Conservation (phyloP, 768 basidiomycete genomes). For the Suillus tomentosus region DNA sequence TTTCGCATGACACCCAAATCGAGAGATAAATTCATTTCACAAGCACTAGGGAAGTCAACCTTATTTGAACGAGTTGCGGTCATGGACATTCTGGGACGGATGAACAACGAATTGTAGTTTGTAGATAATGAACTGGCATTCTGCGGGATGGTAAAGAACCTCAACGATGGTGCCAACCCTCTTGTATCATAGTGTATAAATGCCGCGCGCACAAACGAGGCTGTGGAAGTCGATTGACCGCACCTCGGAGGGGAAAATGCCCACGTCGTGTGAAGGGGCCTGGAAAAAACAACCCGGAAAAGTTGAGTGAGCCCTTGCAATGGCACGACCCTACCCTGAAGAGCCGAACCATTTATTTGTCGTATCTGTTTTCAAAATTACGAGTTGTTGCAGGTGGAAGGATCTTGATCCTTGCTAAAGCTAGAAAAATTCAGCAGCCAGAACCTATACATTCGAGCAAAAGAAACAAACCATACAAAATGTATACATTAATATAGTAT, state of each 20-base stretch:
- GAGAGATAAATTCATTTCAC: not conserved
- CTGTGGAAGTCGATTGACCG: slow-evolving; percentile 29
- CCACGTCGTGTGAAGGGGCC: slow-evolving; percentile 36
- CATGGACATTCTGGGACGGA: not conserved
- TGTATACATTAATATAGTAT: not conserved
- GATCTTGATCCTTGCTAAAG: not conserved
- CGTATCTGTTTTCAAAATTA: too few species aligned
- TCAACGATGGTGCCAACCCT: slow-evolving; percentile 32
- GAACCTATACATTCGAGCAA: not conserved
- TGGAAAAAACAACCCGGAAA: slow-evolving; percentile 18
- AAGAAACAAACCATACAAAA: not conserved
- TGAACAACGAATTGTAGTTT: not conserved
- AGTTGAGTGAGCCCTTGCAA: not conserved
- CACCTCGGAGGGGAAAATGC: slow-evolving; percentile 35
- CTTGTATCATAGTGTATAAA: slow-evolving; percentile 37
- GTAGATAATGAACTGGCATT: not conserved
- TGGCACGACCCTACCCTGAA: not conserved
- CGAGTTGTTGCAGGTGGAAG: not conserved
- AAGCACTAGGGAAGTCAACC: slow-evolving; percentile 1
- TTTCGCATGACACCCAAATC: not conserved
- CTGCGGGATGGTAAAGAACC: slow-evolving; percentile 32
- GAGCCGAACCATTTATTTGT: not conserved
- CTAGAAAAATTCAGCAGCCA: too few species aligned
- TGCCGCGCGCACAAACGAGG: slow-evolving; percentile 27
- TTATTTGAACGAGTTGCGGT: not conserved